Conservation (phyloP, 805 yeast genomes). For the Pichia nanzhaoensis region DNA sequence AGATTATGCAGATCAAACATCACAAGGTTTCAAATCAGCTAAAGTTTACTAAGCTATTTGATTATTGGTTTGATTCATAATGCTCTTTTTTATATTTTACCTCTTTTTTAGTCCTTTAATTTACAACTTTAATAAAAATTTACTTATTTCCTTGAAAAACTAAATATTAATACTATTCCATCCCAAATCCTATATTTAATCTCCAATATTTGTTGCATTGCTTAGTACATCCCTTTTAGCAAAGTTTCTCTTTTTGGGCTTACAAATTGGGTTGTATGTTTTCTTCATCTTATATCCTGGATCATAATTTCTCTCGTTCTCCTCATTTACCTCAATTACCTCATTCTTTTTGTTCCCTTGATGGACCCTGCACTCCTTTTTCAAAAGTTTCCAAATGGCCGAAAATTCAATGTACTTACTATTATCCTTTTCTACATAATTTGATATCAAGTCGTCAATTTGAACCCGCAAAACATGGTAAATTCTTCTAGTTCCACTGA, state of each 20-base stretch:
- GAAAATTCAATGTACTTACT: slow-evolving; percentile 5
- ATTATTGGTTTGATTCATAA: background rate
- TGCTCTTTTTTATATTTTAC: background rate
- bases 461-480: background rate
- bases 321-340: background rate
- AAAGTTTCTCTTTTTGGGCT: background rate
- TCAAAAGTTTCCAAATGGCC: slow-evolving; percentile 4
- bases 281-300: no score
- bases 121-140: background rate
- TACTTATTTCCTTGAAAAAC: no score
- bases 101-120: background rate
- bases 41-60: background rate
- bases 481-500: background rate
- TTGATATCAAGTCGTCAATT: background rate
- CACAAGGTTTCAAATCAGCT: background rate
- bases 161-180: no score
- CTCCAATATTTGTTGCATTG: no score
- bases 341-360: no score
- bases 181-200: no score
- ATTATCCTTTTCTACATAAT: slow-evolving; percentile 9
- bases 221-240: no score
- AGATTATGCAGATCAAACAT: no score
- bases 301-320: background rate
- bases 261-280: background rate
- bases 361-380: background rate